Evolutionary conservation across 192 early-diverging fungal genomes (phyloP).

Genomic region (Diversispora epigaea): DNA sequence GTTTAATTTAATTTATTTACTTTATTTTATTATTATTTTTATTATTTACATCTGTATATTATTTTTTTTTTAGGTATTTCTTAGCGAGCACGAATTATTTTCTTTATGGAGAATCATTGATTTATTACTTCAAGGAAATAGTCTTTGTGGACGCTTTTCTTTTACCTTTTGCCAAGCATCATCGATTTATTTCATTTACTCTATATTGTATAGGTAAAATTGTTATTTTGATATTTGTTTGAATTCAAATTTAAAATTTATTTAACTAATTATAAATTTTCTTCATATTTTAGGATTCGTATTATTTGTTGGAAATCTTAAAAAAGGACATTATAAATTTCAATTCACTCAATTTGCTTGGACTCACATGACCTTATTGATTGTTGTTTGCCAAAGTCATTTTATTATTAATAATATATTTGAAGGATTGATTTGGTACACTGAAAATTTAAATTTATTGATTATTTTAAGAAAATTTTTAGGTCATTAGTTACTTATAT

Average conservation of each 20-base stretch:
- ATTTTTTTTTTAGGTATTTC: constrained; percentile 70
- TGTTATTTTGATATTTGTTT: not conserved
- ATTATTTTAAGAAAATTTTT: not conserved
- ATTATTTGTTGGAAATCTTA: constrained; percentile 89
- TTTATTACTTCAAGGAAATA: constrained; percentile 83
- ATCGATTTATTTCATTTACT: constrained; percentile 90
- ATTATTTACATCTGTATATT: not conserved
- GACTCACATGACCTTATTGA: constrained; percentile 94
- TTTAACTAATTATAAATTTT: not conserved
- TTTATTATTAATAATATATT: constrained; percentile 98
- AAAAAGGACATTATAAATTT: constrained; percentile 91
- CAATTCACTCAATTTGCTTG: constrained; percentile 96
- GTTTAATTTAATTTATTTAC: not conserved
- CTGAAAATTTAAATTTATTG: not conserved
- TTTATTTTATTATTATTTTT: too few relatives aligned
- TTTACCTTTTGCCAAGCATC: constrained; percentile 84
- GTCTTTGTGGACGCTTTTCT: constrained; percentile 84
- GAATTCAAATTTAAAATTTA: not conserved
- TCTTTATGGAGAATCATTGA: constrained; percentile 90
- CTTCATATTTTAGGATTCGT: constrained; percentile 64
- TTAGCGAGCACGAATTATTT: constrained; percentile 88
- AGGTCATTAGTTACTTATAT: not conserved
- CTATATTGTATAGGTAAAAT: constrained; percentile 77
- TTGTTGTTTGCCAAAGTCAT: constrained; percentile 92
- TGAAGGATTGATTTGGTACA: constrained; percentile 94